A percentile compares a stretch with the other conserved stretches of the same genome.
Conservation (phyloP, 129 eudicot genomes). For the Saposhnikovia divaricata region DNA sequence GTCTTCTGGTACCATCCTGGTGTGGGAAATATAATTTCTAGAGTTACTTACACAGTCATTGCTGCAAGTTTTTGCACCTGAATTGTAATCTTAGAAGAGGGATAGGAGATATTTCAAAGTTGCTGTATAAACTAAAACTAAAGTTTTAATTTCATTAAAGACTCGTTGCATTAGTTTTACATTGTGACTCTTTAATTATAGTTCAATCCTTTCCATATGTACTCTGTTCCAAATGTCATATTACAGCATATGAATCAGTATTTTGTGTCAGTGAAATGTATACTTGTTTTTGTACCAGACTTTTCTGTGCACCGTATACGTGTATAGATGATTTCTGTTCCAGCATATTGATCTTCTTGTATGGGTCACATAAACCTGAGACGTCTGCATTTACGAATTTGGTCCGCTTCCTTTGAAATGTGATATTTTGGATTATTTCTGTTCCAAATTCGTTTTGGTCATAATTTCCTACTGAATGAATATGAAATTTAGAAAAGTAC, state of each 20-base stretch:
- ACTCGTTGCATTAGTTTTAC: background rate
- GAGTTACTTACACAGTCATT: background rate
- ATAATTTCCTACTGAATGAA: no score
- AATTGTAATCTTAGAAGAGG: conserved; percentile 3
- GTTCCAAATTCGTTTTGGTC: no score
- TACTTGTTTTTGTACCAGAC: no score
- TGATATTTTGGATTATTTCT: no score
- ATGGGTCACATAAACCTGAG: no score
- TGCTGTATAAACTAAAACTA: background rate
- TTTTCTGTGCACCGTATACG: no score
- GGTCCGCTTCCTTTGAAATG: no score
- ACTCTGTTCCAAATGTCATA: background rate
- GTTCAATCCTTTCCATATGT: background rate
- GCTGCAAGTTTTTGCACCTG: background rate
- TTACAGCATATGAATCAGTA: background rate
- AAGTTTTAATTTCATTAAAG: background rate
- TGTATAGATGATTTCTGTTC: no score
- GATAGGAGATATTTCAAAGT: background rate
- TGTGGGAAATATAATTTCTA: background rate
- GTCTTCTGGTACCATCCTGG: background rate
- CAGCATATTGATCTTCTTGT: no score
- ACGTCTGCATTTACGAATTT: no score
- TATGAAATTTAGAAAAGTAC: no score
- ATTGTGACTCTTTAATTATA: background rate
- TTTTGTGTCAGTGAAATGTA: background rate